Conservation (phyloP, 495 filamentous ascomycete species). For the Saxophila tyrrhenica region DNA sequence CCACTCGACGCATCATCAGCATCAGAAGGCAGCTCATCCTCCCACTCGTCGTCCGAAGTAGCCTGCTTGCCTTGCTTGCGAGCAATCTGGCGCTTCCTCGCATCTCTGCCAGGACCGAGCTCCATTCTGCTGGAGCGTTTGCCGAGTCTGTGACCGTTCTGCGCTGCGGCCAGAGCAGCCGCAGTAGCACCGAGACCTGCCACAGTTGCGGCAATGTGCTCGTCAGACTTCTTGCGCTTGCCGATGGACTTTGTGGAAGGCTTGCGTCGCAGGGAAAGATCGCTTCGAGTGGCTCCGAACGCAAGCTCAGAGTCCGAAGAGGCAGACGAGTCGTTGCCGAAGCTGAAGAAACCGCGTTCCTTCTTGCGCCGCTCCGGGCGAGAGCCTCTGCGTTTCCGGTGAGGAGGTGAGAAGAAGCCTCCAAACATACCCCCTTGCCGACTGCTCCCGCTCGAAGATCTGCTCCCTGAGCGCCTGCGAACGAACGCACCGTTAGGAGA, state of each 20-base stretch:
- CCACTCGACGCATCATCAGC: conserved; percentile 29
- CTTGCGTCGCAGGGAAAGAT: conserved; percentile 23
- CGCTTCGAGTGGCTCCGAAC: conserved; percentile 25
- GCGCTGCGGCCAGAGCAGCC: conserved; percentile 41
- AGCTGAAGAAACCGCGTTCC: conserved; percentile 47
- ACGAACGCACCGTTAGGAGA: conserved; percentile 6
- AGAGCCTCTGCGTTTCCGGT: conserved; percentile 31
- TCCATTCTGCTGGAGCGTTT: conserved; percentile 23
- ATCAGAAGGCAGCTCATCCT: conserved; percentile 37
- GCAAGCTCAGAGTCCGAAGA: conserved; percentile 46
- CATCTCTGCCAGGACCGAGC: background rate
- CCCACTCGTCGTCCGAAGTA: conserved; percentile 44
- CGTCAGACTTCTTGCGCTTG: conserved; percentile 24
- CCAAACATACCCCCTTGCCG: conserved; percentile 19
- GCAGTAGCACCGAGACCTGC: conserved; percentile 47
- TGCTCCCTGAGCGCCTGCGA: conserved; percentile 5
- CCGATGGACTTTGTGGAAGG: conserved; percentile 22
- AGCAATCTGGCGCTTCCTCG: background rate
- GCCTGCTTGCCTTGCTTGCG: background rate
- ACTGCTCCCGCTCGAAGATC: conserved; percentile 3
- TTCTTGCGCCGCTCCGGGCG: conserved; percentile 24
- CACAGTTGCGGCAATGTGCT: conserved; percentile 44
- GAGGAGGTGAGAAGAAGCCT: conserved; percentile 40
- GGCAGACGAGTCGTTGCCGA: conserved; percentile 49
- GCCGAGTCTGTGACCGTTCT: conserved; percentile 25